Base-by-base conservation (phyloP, 2,329 filamentous ascomycete species). In the Coniochaeta sp. region DNA sequence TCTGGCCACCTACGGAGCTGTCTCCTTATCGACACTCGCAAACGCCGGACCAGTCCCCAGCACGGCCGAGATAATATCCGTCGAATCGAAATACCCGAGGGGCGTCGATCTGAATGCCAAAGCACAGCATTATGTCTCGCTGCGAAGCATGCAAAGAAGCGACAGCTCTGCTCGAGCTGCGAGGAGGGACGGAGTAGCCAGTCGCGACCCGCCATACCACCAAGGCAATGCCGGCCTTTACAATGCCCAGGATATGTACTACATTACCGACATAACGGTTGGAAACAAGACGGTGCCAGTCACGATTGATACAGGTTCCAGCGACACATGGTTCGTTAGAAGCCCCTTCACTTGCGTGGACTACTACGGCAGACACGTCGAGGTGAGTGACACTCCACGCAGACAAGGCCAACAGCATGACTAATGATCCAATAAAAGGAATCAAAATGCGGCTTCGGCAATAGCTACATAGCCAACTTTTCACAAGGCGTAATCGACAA, bases 391-490 rank as follows among this genome's bases (percentile, higher is more conserved):
- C 24, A 2, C 22, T 36, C 31, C 31, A n/a, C 28, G 36, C 22
- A 24, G 19, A 17, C 19, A 22, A 26, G 0, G 24, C 11, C 31
- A 31, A 16, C 44, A 9, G 16, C 47, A n/a, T 36, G 17, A 58
- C 47, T 52, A 12, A 43, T 16, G 8, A 22, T 6, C 26, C 14
- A 12, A 6, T 17, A 14, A 12, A 19, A 34, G 38, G 40, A 56
- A 56, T 60, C 61, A 14, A 56, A 64, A 58, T 72, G 70, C 58
- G 65, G 62, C 8, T 67, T 71, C 12, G 68, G 67, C 9, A 54
- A 59, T 0, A 62, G 63, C 9, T 68, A 69, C 44, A 59, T 69
- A 0, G 66, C 68, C 7, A 73, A 73, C 14, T 78, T 76, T 43
- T 63, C 68, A 2, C 66, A 68, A 4, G 67, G 67, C 6, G 40